Evolutionary conservation across 768 basidiomycete genomes (phyloP).

Genomic region (Floccularia luteovirens): DNA sequence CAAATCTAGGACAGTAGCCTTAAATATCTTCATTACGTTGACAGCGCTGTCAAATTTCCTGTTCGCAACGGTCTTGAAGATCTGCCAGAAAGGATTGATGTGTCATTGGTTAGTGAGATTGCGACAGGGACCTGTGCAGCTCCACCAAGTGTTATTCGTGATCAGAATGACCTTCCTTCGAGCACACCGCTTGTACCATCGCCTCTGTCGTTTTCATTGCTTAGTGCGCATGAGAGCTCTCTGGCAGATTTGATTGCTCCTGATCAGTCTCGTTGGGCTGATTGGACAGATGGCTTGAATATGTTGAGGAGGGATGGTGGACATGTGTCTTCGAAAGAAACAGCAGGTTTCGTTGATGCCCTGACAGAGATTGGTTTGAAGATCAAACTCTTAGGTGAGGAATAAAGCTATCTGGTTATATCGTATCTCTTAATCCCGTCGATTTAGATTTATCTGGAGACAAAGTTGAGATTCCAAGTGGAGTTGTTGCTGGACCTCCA

Average conservation of each 20-base stretch:
- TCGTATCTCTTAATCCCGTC: no score
- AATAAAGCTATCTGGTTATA: no score
- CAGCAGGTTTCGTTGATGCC: conserved; percentile 78
- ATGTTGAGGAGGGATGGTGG: conserved; percentile 79
- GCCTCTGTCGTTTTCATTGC: conserved; percentile 69
- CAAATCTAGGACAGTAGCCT: conserved; percentile 59
- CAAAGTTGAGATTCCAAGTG: conserved; percentile 82
- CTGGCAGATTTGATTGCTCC: conserved; percentile 75
- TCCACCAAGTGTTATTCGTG: conserved; percentile 57
- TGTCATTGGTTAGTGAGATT: conserved; percentile 74
- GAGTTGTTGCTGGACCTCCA: conserved; percentile 68
- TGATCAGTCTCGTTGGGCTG: conserved; percentile 75
- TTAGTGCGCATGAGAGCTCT: conserved; percentile 63
- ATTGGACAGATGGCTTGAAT: conserved; percentile 92
- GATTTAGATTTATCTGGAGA: conserved; percentile 82
- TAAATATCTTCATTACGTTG: conserved; percentile 82
- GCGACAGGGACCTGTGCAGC: conserved; percentile 66
- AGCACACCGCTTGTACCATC: conserved; percentile 48
- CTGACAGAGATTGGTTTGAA: conserved; percentile 89
- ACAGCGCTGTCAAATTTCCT: conserved; percentile 72
- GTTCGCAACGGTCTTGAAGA: conserved; percentile 81
- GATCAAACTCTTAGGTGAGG: conserved; percentile 80
- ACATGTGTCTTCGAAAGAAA: conserved; percentile 79
- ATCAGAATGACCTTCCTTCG: conserved; percentile 51
- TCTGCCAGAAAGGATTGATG: conserved; percentile 80